phyloP scores from a whole-genome alignment of 495 filamentous ascomycete species.

The Penicillium dipodomyicola region DNA sequence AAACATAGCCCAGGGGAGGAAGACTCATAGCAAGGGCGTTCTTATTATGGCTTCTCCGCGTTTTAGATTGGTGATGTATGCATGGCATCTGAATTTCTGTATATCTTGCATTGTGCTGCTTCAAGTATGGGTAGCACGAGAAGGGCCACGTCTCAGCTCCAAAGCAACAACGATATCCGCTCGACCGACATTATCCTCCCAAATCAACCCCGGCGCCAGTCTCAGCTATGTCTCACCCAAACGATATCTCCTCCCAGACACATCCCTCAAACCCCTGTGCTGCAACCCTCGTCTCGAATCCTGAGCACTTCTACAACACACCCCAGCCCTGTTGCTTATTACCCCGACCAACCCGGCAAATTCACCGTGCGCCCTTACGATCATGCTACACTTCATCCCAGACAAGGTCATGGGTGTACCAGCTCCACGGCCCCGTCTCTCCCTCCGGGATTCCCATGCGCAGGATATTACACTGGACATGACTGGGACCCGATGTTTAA shows the following conservation, averaged over 20 bases:
- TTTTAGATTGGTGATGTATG: conserved; percentile 10
- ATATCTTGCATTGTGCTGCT: neutral
- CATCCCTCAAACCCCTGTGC: neutral
- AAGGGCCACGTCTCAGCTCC: neutral
- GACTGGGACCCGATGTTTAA: neutral
- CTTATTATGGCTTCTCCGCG: conserved; percentile 3
- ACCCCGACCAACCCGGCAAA: neutral
- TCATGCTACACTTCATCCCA: neutral
- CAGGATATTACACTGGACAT: neutral
- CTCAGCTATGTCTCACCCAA: neutral
- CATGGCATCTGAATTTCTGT: conserved; percentile 1
- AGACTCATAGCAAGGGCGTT: conserved; percentile 31
- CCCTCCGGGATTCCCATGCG: neutral
- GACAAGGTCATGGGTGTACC: neutral
- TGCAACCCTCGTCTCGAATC: neutral
- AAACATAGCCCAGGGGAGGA: conserved; percentile 12
- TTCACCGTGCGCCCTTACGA: neutral
- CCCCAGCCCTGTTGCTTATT: neutral
- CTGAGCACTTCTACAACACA: neutral
- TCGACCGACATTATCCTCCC: neutral
- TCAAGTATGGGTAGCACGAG: conserved; percentile 10
- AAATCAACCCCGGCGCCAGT: neutral
- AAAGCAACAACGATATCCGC: neutral
- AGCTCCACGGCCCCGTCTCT: neutral
- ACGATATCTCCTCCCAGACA: neutral